These are phyloP conservation scores for Yamadazyma paraphyllophila DNA, from an alignment of 805 yeast species.

Conservation along the genomic window DNA sequence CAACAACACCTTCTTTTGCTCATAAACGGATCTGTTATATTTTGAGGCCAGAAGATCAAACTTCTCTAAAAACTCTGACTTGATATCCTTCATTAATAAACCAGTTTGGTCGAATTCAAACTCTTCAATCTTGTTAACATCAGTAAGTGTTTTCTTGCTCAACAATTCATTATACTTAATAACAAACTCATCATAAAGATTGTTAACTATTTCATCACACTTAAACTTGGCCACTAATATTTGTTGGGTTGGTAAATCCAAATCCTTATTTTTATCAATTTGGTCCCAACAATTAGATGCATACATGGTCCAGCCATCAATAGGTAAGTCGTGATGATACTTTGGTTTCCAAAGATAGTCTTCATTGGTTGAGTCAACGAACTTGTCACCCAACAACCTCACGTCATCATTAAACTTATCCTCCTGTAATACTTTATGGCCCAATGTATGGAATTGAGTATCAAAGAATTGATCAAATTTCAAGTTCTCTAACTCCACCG, in stretches of 20 bases:
- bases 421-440: constrained; percentile 82
- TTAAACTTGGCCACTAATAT: constrained; percentile 90
- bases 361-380: constrained; percentile 35
- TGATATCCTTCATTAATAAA: constrained; percentile 39
- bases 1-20: constrained; percentile 56
- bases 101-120: constrained; percentile 51
- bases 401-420: constrained; percentile 67
- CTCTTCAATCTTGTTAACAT: background rate
- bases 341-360: constrained; percentile 57
- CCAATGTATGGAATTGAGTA: constrained; percentile 71
- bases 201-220: constrained; percentile 79
- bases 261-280: constrained; percentile 87
- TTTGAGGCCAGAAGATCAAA: constrained; percentile 77
- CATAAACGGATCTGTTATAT: constrained; percentile 65
- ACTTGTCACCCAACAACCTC: constrained; percentile 58
- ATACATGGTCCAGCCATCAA: constrained; percentile 95
- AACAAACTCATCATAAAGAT: constrained; percentile 29
- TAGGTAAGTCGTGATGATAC: constrained; percentile 83
- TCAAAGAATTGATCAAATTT: constrained; percentile 78
- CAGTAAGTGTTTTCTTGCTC: constrained; percentile 8
- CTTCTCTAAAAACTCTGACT: constrained; percentile 43
- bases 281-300: constrained; percentile 92
- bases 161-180: constrained; percentile 17
- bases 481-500: constrained; percentile 55
- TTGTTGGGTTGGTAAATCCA: constrained; percentile 96